Evolutionary conservation across 768 basidiomycete genomes (phyloP).

Genomic region (Jaapia argillacea): DNA sequence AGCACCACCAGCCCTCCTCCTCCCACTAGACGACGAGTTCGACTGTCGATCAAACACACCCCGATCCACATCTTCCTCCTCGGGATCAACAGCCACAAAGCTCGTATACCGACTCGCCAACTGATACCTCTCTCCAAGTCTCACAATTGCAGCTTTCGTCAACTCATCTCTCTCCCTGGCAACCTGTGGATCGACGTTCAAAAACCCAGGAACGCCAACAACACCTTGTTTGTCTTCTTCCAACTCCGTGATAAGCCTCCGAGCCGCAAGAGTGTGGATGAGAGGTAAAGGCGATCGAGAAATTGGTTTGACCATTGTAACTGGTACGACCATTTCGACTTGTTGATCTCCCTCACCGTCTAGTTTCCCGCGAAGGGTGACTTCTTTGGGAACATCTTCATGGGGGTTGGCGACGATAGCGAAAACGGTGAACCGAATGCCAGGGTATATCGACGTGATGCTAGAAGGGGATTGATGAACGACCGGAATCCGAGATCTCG

Average conservation of each 20-base stretch:
- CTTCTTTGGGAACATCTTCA: slow-evolving; percentile 14
- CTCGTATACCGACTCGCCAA: slow-evolving; percentile 43
- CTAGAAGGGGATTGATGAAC: slow-evolving; percentile 23
- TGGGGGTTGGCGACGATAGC: slow-evolving; percentile 17
- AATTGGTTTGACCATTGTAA: no score
- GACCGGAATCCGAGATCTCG: background rate
- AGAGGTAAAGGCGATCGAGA: slow-evolving; percentile 20
- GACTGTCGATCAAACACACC: no score
- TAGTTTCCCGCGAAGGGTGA: slow-evolving; percentile 18
- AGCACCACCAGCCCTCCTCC: no score
- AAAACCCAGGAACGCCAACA: no score
- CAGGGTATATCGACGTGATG: slow-evolving; percentile 22
- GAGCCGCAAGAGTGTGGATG: slow-evolving; percentile 46
- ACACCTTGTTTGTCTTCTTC: slow-evolving; percentile 21
- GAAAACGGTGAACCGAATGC: slow-evolving; percentile 23
- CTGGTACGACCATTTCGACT: slow-evolving; percentile 1
- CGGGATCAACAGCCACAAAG: slow-evolving; percentile 47
- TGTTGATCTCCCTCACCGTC: slow-evolving; percentile 16
- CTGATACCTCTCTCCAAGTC: slow-evolving; percentile 40
- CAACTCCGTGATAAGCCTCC: slow-evolving; percentile 42
- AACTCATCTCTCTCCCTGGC: slow-evolving; percentile 15
- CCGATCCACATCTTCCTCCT: no score
- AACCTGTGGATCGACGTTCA: no score
- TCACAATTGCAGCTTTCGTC: slow-evolving; percentile 34
- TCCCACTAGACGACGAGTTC: no score